A percentile compares a stretch with the other conserved stretches of the same genome.
Evolutionary conservation across 2,329 filamentous ascomycete species (phyloP).

Genomic region (Mycosphaerella sp.): DNA sequence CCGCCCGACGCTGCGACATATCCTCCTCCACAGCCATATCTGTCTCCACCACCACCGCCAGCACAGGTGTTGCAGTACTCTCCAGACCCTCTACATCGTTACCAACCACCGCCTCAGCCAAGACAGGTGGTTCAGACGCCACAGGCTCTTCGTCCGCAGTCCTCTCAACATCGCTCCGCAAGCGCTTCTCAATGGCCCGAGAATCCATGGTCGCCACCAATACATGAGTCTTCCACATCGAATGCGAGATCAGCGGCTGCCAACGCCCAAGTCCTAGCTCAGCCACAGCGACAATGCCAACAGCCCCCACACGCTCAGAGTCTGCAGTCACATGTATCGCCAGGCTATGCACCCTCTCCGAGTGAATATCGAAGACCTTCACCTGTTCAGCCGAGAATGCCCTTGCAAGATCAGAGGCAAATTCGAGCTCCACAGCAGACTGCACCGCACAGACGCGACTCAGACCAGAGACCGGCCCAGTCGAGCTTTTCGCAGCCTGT

Average conservation of each 20-base stretch:
- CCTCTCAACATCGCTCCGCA: conserved; percentile 5
- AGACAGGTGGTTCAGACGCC: conserved; percentile 2
- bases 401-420: not conserved
- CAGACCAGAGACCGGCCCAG: not conserved
- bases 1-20: conserved; percentile 11
- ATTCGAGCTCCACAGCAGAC: not conserved
- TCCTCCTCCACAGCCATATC: conserved; percentile 13
- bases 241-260: not conserved
- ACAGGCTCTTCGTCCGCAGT: conserved; percentile 2
- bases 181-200: conserved; percentile 6
- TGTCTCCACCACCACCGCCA: conserved; percentile 15
- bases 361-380: conserved; percentile 1
- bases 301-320: not conserved
- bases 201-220: not conserved
- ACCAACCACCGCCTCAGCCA: conserved; percentile 14
- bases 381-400: not conserved
- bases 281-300: conserved; percentile 7
- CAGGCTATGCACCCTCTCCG: not conserved
- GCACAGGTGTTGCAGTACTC: conserved; percentile 13
- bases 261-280: not conserved
- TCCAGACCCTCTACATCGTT: conserved; percentile 18
- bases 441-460: not conserved
- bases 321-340: not conserved
- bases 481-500: not conserved
- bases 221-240: not conserved